Evolutionary conservation across 2,329 filamentous ascomycete species (phyloP), one percentile per base, ranked within the genome.

Genomic region (Chrysosporium queenslandicum): DNA sequence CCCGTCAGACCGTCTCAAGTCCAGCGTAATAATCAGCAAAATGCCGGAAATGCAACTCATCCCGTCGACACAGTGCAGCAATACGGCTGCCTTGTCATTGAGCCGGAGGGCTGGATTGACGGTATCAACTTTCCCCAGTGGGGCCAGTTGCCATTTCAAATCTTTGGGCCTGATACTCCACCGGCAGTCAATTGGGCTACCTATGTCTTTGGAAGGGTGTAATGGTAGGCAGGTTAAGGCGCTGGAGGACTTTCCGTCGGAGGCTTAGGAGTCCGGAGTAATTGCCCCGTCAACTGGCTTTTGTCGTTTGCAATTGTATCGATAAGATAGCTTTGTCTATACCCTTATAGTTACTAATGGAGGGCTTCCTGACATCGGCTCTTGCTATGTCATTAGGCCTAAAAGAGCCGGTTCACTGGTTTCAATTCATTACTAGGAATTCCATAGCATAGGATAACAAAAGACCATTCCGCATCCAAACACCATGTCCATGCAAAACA

Each of bases 81-180:
- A 73, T 87, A 89, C 64, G 89, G 87, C 29, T 96, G 91, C 68
- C 64, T 95, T 23, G 91, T 95, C 46, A 78, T 96, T 68, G 91
- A 96, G 72, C 87, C 92, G 11, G 81, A 96, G 75, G 89, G 92
- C 67, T 96, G 82, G 80, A 94, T 96, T 63, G 90, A 94, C 65
- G 89, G 78, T 23, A 92, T 97, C 71, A 96, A 95, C 71, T 80
- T 94, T 61, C 90, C 90, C 0, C 80, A 88, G 68, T 96, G 91
- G 91, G 81, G 81, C 54, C 79, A 90, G 52, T 69, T 62, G 27
- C 52, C 61, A 1, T 66, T 66, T 56, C 68, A 72, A 61, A 63
- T 74, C 55, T 73, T 66, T 55, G 65, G 67, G 6, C 68, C 70
- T 12, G 61, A 64, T 23, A 66, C 69, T 39, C 65, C 60, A 1